Base-by-base conservation (phyloP, 1,284 basidiomycete species). In the Papiliotrema laurentii region DNA sequence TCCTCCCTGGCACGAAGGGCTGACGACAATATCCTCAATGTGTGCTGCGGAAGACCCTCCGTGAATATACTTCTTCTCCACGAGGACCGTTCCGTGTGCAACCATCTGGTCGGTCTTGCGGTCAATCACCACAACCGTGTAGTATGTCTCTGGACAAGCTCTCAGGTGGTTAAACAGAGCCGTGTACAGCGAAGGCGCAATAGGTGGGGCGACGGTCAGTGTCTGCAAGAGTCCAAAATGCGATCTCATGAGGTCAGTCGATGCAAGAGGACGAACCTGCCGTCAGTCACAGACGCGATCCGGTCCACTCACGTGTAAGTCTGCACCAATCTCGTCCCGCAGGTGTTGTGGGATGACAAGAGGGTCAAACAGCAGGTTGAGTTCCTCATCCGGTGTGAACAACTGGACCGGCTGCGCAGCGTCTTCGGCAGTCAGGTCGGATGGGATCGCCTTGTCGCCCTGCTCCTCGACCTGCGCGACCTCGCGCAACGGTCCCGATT, bases 21-120 rank as follows among this genome's bases (percentile, higher is more conserved):
- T 83, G 4, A 97, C 90, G 2, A 90, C 90, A 55, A 97, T 94
- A 70, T 97, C 93, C 75, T 97, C 94, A 54, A 97, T 90, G 69
- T 97, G 93, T 0, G 90, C 94, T 5, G 89, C 86, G 49, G 78
- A 79, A 25, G 87, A 87, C 13, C 86, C 77, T 6, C 81, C 83
- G 36, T 90, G 81, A 37, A 93, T 78, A 78, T 97, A 94, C 77
- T 97, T 97, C 77, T 83, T 84, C 73, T 97, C 92, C 54, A 94
- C 72, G 66, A 97, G 83, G 43, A 96, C 77, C 6, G 84, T 83
- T 14, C 92, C 94, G 21, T 86, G 83, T 24, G 81, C 92, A 35
- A 94, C 86, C 64, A 98, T 83, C 56, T 78, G 76, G 76, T 96
- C 90, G 0, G 82, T 80, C 11, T 75, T 66, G 46, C 81, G 81